Evolutionary conservation across 176 grass and related monocot genomes (phyloP), one percentile per base, ranked within the genome.

Genomic region (Carex parvula): DNA sequence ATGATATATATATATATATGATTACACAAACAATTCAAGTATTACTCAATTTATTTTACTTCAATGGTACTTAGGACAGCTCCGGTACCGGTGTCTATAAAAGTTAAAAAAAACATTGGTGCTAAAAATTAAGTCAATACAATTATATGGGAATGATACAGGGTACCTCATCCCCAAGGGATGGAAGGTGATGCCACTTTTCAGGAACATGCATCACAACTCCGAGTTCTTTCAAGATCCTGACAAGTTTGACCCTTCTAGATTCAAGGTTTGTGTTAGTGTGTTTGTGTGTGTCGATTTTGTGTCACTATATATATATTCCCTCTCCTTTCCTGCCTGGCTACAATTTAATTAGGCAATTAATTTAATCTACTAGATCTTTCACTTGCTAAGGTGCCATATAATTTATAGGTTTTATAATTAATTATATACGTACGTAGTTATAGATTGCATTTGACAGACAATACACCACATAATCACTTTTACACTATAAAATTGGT

Each of bases 111-210:
- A 1, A 60, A 15, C 10, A 60, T 53, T 59, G 60, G 18, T 60
- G 58, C 58, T 60, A n/a, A 60, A 20, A 53, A 60, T 11, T n/a
- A n/a, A n/a, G n/a, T 17, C 57, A 17, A 60, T 79, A 53, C 4
- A 59, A 32, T 79, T 32, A 33, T 46, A 83, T 60, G 75, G 50
- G 8, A 55, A 26, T 77, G 50, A 32, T 82, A 89, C 61, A 97
- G 94, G 94, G 29, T 97, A 91, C 60, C 89, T 93, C 82, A 98
- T 98, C 84, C 92, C 95, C 16, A 98, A 93, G 87, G 95, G 95
- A 4, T 98, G 95, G 95, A 98, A 98, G 84, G 95, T 98, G 86
- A 98, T 98, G 95, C 95, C 95, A 70, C 85, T 98, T 64, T 98
- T 98, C 92, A 93, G 95, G 86, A 98, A 89, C 86, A 93, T 93